Evolutionary conservation across 352 stramenopile genomes (phyloP), one percentile per base, ranked within the genome.

Genomic region (Aphanomyces euteiches): DNA sequence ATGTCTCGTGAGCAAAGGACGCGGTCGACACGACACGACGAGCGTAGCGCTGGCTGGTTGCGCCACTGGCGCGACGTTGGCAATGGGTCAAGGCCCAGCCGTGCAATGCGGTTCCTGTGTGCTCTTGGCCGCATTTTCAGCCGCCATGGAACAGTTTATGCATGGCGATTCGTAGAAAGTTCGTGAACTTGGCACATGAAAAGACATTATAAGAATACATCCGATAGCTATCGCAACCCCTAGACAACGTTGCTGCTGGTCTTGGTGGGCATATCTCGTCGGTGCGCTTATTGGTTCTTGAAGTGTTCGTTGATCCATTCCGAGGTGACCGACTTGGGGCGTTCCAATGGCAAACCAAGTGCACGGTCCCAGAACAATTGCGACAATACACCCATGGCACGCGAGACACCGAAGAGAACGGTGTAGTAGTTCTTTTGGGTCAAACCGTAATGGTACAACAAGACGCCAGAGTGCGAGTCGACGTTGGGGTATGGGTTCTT

Each of bases 401-500:
- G 91, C 72, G 93, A 99, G 3, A 99, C 97, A 77, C 97, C 97
- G 78, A 99, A 99, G 73, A 99, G 91, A 48, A 99, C 97, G 43
- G 97, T 99, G 94, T 99, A 99, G 85, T 99, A 99, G 82, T 98
- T 96, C 88, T 98, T 98, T 87, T 99, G 92, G 61, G 95, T 99
- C 80, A 99, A 92, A 74, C 95, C 96, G 85, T 99, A 99, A 87
- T 99, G 96, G 90, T 98, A 98, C 38, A 99, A 87, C 74, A 99
- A 86, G 75, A 99, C 96, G 72, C 97, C 97, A 21, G 83, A 97
- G 88, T 99, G 97, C 63, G 90, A 98, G 87, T 99, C 97, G 64
- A 99, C 97, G 85, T 99, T 99, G 66, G 97, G 97, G 84, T 98
- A 99, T 59, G 97, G 97, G 87, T 99, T 99, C 84, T 98, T 98